Evolutionary conservation across 176 grass and related monocot genomes (phyloP), one percentile per base, ranked within the genome.

Genomic region (Tuctoria greenei): DNA sequence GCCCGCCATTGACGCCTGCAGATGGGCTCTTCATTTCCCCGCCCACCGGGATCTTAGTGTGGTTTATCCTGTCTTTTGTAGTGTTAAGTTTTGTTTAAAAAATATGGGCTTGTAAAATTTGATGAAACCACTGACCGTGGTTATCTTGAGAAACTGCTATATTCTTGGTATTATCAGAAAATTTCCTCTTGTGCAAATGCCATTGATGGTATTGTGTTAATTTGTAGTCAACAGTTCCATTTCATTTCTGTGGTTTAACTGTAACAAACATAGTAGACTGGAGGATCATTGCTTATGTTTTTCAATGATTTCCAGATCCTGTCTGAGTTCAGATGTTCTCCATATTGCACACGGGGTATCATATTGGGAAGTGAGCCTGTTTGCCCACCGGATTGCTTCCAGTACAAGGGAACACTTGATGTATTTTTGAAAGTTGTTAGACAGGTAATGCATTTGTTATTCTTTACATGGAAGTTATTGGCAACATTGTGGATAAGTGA

Each of bases 371-470:
- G 82, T 12, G 91, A 97, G 52, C 84, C 84, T 73, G 69, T 91
- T 85, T 94, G 86, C 52, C 91, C 95, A 35, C 84, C 75, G 57
- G 95, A 98, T 85, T 92, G 91, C 76, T 98, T 98, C 73, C 78
- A 92, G 67, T 98, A 98, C 66, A 98, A 94, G 69, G 91, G 91
- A 77, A 98, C 95, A 51, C 64, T 98, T 26, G 91, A 98, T 69
- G 86, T 98, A 79, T 94, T 98, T 54, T 86, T 88, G 66, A 98
- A 98, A 88, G 88, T 98, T 60, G 84, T 92, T 52, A 91, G 95
- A 82, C 89, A 97, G 82, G 94, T 97, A 73, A 67, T 57, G 13
- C 4, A 51, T 20, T 51, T 40, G 50, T 50, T 49, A 7, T 17
- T 73, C 28, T 67, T 82, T 4, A 37, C 8, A 40, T 52, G 37